Evolutionary conservation across 352 stramenopile genomes (phyloP).

Genomic region (Globisporangium emineosum): DNA sequence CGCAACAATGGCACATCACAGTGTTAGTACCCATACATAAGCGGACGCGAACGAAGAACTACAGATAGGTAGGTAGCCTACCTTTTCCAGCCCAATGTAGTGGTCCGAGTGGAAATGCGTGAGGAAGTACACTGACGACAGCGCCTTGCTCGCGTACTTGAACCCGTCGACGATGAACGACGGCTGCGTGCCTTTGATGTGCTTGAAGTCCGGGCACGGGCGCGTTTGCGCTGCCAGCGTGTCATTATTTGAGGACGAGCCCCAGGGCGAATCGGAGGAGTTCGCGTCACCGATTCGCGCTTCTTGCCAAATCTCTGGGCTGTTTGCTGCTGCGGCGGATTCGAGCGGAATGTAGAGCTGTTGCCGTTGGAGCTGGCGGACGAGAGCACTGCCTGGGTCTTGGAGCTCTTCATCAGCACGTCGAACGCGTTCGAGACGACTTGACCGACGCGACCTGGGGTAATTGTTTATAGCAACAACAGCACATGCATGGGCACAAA

Average conservation of each 20-base stretch:
- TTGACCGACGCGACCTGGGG: slow-evolving; percentile 13
- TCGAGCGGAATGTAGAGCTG: not conserved
- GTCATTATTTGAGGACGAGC: not conserved
- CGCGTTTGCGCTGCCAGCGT: slow-evolving; percentile 1
- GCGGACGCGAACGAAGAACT: not conserved
- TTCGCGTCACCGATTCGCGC: slow-evolving; percentile 5
- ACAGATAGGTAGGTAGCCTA: slow-evolving; percentile 15
- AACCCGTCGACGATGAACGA: slow-evolving; percentile 89
- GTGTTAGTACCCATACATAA: slow-evolving; percentile 3
- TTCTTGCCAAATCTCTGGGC: slow-evolving; percentile 31
- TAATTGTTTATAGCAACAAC: not conserved
- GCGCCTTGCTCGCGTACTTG: slow-evolving; percentile 63
- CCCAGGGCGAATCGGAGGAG: slow-evolving; percentile 11
- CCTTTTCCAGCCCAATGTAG: slow-evolving; percentile 89
- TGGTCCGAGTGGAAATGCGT: slow-evolving; percentile 98
- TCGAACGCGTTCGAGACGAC: slow-evolving; percentile 69
- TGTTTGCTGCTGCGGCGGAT: slow-evolving; percentile 6
- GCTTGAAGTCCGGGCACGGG: slow-evolving; percentile 75
- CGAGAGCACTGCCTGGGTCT: slow-evolving; percentile 42
- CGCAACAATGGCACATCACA: not conserved
- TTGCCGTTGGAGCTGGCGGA: slow-evolving; percentile 12
- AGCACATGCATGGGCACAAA: not conserved
- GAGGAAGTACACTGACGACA: slow-evolving; percentile 92
- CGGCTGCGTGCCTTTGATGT: slow-evolving; percentile 67
- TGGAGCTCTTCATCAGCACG: slow-evolving; percentile 77